Evolutionary conservation across 148 eudicot genomes (phyloP).

Genomic region (Fallopia convolvulus): DNA sequence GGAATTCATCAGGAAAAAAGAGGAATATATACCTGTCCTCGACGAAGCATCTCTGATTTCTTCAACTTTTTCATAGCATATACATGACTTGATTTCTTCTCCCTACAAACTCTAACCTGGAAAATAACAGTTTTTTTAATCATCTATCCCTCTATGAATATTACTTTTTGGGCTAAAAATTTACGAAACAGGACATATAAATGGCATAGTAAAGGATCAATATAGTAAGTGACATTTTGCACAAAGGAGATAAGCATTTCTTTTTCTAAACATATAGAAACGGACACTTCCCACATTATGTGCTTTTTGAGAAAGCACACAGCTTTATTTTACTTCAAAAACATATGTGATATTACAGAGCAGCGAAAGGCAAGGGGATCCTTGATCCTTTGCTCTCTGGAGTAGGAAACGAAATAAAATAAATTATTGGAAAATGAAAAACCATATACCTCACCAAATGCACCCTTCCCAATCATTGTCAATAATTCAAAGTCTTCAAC

Average conservation of each 20-base stretch:
- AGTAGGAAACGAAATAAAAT: neutral
- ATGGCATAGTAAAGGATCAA: neutral
- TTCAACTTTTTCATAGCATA: conserved; percentile 34
- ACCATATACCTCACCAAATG: conserved; percentile 33
- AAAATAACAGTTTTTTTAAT: neutral
- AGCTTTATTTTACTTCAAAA: too few relatives aligned
- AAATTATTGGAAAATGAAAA: neutral
- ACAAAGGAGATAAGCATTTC: neutral
- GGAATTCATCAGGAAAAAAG: neutral
- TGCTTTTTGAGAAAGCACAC: neutral
- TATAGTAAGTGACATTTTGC: neutral
- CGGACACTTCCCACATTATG: neutral
- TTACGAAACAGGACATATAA: neutral
- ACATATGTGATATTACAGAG: too few relatives aligned
- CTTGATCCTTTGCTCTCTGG: neutral
- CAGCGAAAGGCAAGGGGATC: neutral
- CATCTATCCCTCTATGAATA: neutral
- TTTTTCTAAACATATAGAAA: neutral
- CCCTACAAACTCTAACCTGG: conserved; percentile 35
- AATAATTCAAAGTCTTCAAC: conserved; percentile 37
- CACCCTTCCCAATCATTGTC: conserved; percentile 39
- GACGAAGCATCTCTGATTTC: conserved; percentile 33
- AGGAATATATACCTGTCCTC: conserved; percentile 27
- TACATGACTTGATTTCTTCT: conserved; percentile 23
- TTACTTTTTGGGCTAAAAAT: neutral